Evolutionary conservation across 2,329 filamentous ascomycete species (phyloP).

Genomic region (Verticillium zaregamsianum): DNA sequence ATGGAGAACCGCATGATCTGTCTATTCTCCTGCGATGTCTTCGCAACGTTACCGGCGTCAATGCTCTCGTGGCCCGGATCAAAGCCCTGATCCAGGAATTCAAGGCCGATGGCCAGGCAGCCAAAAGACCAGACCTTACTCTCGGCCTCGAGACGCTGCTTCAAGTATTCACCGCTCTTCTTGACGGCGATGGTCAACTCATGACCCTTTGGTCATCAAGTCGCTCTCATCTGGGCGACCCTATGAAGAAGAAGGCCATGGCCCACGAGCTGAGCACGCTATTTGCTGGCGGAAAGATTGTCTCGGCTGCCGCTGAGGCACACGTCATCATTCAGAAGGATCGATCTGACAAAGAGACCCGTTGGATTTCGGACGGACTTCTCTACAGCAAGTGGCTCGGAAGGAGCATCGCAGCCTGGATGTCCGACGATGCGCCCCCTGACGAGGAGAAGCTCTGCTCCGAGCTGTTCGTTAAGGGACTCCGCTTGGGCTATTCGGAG

Average conservation of each 20-base stretch:
- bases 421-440: slow-evolving; percentile 16
- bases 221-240: slow-evolving; percentile 9
- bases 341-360: slow-evolving; percentile 14
- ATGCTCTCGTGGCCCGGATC: slow-evolving; percentile 69
- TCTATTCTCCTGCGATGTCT: slow-evolving; percentile 60
- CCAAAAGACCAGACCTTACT: slow-evolving; percentile 34
- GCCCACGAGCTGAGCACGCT: slow-evolving; percentile 40
- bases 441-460: slow-evolving; percentile 35
- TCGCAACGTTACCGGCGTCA: slow-evolving; percentile 70
- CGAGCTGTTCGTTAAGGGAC: slow-evolving; percentile 51
- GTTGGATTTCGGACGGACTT: slow-evolving; percentile 63
- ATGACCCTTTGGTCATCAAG: slow-evolving; percentile 31
- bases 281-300: slow-evolving; percentile 43
- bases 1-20: slow-evolving; percentile 36
- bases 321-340: slow-evolving; percentile 41
- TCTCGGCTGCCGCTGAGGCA: slow-evolving; percentile 52
- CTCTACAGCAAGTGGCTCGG: slow-evolving; percentile 71
- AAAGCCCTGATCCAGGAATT: slow-evolving; percentile 54
- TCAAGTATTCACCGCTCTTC: slow-evolving; percentile 37
- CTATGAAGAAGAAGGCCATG: slow-evolving; percentile 26
- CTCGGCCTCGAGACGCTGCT: slow-evolving; percentile 41
- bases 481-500: slow-evolving; percentile 69
- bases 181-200: slow-evolving; percentile 33
- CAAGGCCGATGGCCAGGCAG: slow-evolving; percentile 30
- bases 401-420: slow-evolving; percentile 51